Evolutionary conservation across 345 rosid genomes (phyloP), one percentile per base, ranked within the genome.

Genomic region (Psidium guajava): DNA sequence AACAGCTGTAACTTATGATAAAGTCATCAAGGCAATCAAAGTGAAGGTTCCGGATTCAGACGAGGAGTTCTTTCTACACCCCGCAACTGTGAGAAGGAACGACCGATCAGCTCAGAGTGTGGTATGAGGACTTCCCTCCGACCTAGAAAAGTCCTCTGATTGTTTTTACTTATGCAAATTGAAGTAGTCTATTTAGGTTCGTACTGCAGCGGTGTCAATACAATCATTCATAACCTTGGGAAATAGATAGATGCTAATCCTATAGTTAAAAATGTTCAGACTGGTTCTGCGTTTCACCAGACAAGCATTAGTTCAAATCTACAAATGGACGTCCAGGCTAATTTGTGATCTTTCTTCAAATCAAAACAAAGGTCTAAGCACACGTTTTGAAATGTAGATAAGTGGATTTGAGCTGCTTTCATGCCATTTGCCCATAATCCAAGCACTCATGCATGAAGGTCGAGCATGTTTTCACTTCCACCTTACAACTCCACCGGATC

Each of bases 41-140:
- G 98, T 97, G 87, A 95, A 93, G 90, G 98, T 97, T 24, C 99
- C 98, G 1, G 93, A 93, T 86, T 93, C 99, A 88, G 96, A 93
- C 2, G 98, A 95, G 86, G 99, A 94, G 89, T 93, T 97, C 93
- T 89, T 92, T 91, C 92, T 95, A 61, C 98, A 97, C 89, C 98
- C 99, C 84, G 98, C 99, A 53, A 97, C 95, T 5, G 98, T 97
- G 50, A 94, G 99, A 89, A 89, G 98, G 87, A 97, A 97, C 28
- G 98, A 97, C 82, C 95, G 93, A 82, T 97, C 98, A 40, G 97
- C 98, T 1, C 95, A 93, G 88, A 97, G 99, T 85, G 98, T 95
- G 97, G 99, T 97, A 94, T 2, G 2, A 69, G 47, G 47, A 18
- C 77, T 32, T 69, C 20, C 47, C 47, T 69, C 4, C 2, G 1